Evolutionary conservation across 768 basidiomycete species (phyloP).

Genomic region (Lentinula raphanica): DNA sequence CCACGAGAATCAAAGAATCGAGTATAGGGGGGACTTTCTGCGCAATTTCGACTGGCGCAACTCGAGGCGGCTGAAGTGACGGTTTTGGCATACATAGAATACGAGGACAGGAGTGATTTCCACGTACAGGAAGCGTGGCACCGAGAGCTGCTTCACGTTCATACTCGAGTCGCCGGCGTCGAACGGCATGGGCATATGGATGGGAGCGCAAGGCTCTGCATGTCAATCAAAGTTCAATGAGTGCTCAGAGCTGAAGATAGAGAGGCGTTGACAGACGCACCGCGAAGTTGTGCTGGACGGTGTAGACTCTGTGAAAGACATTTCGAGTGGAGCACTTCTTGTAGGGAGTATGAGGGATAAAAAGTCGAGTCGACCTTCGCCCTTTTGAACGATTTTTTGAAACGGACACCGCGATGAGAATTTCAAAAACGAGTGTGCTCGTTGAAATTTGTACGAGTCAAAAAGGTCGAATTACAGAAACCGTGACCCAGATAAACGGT

Average conservation of each 20-base stretch:
- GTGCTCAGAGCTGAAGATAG: too few species aligned
- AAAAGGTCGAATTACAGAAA: not conserved
- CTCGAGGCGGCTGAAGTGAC: not conserved
- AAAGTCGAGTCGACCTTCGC: not conserved
- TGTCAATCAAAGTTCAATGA: not conserved
- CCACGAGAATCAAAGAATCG: not conserved
- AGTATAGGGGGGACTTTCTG: not conserved
- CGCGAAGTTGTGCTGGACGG: not conserved
- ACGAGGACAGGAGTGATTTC: not conserved
- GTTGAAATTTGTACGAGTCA: not conserved
- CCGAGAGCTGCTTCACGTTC: not conserved
- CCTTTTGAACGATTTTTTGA: not conserved
- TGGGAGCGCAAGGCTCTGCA: not conserved
- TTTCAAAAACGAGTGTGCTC: not conserved
- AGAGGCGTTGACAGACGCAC: not conserved
- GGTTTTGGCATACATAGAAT: not conserved
- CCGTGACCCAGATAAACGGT: not conserved
- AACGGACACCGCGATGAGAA: not conserved
- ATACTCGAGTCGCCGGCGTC: not conserved
- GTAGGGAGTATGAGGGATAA: not conserved
- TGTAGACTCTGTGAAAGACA: not conserved
- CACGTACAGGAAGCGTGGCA: not conserved
- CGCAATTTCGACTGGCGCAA: not conserved
- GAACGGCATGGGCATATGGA: not conserved
- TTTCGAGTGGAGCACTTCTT: not conserved